Conservation (phyloP, 495 filamentous ascomycete genomes). For the Penicillium pancosmium region DNA sequence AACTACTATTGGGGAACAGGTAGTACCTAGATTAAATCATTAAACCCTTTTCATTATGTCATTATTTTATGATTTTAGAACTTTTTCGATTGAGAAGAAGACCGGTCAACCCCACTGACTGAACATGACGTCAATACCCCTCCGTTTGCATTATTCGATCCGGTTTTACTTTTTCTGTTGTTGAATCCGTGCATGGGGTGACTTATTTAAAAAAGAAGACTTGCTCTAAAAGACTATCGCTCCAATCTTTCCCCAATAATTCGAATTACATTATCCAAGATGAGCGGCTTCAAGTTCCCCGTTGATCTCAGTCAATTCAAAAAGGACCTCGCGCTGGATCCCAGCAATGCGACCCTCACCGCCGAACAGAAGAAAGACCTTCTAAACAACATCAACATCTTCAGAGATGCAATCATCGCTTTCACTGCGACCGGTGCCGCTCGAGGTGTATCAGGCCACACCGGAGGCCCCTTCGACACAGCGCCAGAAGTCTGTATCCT, state of each 20-base stretch:
- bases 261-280: not conserved
- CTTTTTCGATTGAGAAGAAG: not conserved
- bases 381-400: constrained; percentile 41
- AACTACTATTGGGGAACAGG: too few relatives aligned
- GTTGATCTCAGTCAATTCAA: constrained; percentile 45
- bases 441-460: constrained; percentile 42
- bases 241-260: not conserved
- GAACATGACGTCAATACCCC: constrained; percentile 7
- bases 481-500: constrained; percentile 45
- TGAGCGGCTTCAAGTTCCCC: constrained; percentile 28
- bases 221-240: not conserved
- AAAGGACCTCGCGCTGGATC: constrained; percentile 36
- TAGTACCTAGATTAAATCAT: too few relatives aligned
- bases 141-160: constrained; percentile 4
- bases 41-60: not conserved
- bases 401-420: constrained; percentile 44
- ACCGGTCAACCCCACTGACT: constrained; percentile 5
- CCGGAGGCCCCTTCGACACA: constrained; percentile 46
- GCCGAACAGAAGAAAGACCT: constrained; percentile 40
- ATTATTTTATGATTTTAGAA: not conserved
- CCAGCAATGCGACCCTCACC: constrained; percentile 33
- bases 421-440: constrained; percentile 44
- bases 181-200: not conserved
- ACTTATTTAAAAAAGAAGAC: not conserved
- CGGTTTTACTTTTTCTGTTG: not conserved